Evolutionary conservation across 176 grass and related monocot species (phyloP), one percentile per base, ranked within the genome.

Genomic region (Bolboschoenus planiculmis): DNA sequence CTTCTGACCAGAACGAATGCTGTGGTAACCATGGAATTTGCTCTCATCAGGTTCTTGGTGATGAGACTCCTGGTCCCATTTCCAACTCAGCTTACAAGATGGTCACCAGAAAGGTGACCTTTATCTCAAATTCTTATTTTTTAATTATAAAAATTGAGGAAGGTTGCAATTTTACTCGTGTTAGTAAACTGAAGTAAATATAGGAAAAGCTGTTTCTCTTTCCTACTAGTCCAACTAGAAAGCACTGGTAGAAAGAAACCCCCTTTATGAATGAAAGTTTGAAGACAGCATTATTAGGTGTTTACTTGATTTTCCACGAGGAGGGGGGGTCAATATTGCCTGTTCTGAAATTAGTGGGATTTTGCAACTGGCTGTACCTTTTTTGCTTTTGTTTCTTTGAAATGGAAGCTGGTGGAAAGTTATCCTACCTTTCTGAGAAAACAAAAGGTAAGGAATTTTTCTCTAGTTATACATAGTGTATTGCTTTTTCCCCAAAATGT

Each of bases 11-110:
- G 86, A 85, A 81, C 34, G 85, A 82, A 83, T 97, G 95, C 63
- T 97, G 95, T 4, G 90, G 95, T 61, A 94, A 87, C 84, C 90
- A 91, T 94, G 92, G 92, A 26, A 97, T 97, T 79, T 94, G 95
- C 85, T 97, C 95, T 46, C 92, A 86, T 87, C 90, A 94, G 82
- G 85, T 97, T 83, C 92, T 94, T 67, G 87, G 84, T 34, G 92
- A 97, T 14, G 87, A 94, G 84, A 80, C 75, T 68, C 80, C 90
- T 81, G 78, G 58, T 72, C 81, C 90, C 54, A 88, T 83, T 67
- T 76, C 14, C 63, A 91, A 85, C 10, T 50, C 76, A 7, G 58
- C 86, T 85, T 79, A 43, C 72, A 97, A 68, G 43, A 90, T 88
- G 86, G 68, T 90, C 85, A 88, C 87, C 79, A 92, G 90, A 94